Evolutionary conservation across 73 alveolate species (phyloP).

Genomic region (Paraurostyla sp.): DNA sequence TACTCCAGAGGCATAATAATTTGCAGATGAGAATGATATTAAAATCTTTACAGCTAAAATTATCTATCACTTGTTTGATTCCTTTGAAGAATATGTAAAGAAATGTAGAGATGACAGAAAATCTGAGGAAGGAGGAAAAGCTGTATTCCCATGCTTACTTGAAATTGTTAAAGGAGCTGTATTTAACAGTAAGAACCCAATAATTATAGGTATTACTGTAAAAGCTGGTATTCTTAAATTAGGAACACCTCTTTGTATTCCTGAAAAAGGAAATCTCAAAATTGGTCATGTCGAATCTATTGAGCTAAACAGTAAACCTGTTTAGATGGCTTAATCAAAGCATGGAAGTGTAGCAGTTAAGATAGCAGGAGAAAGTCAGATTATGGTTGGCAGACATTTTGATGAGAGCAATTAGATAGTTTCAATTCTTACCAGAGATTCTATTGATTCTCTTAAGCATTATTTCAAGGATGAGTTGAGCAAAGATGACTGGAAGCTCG

Average conservation of each 20-base stretch:
- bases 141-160: conserved; percentile 97
- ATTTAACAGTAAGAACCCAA: conserved; percentile 92
- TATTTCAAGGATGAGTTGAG: conserved; percentile 96
- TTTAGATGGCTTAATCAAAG: conserved; percentile 84
- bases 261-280: conserved; percentile 89
- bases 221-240: conserved; percentile 93
- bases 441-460: conserved; percentile 95
- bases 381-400: conserved; percentile 92
- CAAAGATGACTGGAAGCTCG: conserved; percentile 97
- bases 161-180: conserved; percentile 86
- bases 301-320: conserved; percentile 87
- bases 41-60: conserved; percentile 98
- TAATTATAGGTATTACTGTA: conserved; percentile 93
- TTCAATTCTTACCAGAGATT: conserved; percentile 86
- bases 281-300: conserved; percentile 95
- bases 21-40: conserved; percentile 97
- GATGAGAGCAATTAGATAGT: conserved; percentile 83
- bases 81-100: conserved; percentile 94
- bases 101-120: conserved; percentile 95
- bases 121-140: conserved; percentile 93
- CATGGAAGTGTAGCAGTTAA: conserved; percentile 95
- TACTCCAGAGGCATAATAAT: conserved; percentile 97
- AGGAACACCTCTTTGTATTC: conserved; percentile 98
- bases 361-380: conserved; percentile 81
- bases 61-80: conserved; percentile 98